Evolutionary conservation across 148 eudicot species (phyloP), one percentile per base, ranked within the genome.

Genomic region (Oxyria digyna): DNA sequence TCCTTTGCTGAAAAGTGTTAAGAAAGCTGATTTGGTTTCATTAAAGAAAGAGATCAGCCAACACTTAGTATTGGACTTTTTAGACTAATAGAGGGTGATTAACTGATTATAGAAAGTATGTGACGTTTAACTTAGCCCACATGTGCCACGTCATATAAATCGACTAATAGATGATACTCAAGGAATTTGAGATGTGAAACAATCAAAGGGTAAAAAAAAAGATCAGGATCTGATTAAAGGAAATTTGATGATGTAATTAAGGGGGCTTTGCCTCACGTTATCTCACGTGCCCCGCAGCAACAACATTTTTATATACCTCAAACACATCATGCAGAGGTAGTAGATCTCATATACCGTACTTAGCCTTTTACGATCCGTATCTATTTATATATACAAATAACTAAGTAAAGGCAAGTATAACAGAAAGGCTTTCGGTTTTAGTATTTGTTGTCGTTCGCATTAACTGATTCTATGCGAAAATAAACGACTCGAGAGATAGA

Each of bases 301-400:
- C 68, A 29, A 29, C 6, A 0, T 11, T 15, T 10, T 57, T 54
- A 59, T 59, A 59, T 59, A 3, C 15, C 20, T 9, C 27, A 24
- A 35, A 1, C 6, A 62, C 41, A 62, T 62, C 41, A 62, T 14
- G 37, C 67, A 29, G 9, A 62, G 67, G 10, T 38, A 33, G 42
- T 26, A 64, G 68, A 64, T 64, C 68, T 64, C 68, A 64, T 33
- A 24, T 64, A 33, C 68, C 68, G 42, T 64, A 33, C 68, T n/a
- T 35, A 1, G 24, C 42, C 68, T 18, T 64, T 64, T 64, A 7
- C 4, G 63, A 55, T 35, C 68, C 68, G 68, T 64, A 33, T 64
- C 68, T 9, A 33, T 33, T 17, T 33, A 33, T 64, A n/a, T 10
- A 35, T 32, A 27, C 11, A 64, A 13, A 33, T n/a, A 64, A 64